A percentile compares a stretch with the other conserved stretches of the same genome.
phyloP scores from a whole-genome alignment of 164 flowering plant species.

The Litsea cubeba region DNA sequence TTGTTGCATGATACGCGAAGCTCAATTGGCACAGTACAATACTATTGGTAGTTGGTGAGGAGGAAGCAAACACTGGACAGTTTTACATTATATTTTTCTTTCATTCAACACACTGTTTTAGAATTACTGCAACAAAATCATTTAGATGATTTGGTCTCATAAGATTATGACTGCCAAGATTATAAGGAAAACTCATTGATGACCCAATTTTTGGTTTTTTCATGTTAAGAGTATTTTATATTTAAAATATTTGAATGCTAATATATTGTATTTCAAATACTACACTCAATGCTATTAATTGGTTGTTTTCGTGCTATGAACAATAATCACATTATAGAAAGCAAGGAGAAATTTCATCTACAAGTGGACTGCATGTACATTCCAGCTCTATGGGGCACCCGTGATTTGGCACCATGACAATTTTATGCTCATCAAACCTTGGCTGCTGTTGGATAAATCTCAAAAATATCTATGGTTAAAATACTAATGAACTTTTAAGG shows the following conservation, averaged over 20 bases:
- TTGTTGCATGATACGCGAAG: slow-evolving; percentile 76
- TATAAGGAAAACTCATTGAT: not conserved
- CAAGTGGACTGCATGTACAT: not conserved
- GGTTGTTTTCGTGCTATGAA: no score
- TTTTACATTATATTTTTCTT: slow-evolving; percentile 13
- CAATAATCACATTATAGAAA: no score
- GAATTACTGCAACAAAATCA: not conserved
- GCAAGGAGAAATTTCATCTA: not conserved
- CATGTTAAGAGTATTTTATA: not conserved
- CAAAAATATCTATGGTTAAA: no score
- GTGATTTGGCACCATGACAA: no score
- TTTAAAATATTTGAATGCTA: no score
- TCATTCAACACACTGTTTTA: slow-evolving; percentile 3
- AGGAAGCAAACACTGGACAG: slow-evolving; percentile 71
- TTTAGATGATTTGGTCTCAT: not conserved
- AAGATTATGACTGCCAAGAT: no score
- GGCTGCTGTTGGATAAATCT: not conserved
- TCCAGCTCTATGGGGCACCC: no score
- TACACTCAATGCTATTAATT: no score
- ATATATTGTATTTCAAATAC: no score
- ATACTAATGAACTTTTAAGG: no score
- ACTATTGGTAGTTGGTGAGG: slow-evolving; percentile 90
- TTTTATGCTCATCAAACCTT: no score
- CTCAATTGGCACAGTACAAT: slow-evolving; percentile 96
- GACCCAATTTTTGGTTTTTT: not conserved